phyloP scores from a whole-genome alignment of 371 early-diverging fungal species.

The Phascolomyces articulosus region DNA sequence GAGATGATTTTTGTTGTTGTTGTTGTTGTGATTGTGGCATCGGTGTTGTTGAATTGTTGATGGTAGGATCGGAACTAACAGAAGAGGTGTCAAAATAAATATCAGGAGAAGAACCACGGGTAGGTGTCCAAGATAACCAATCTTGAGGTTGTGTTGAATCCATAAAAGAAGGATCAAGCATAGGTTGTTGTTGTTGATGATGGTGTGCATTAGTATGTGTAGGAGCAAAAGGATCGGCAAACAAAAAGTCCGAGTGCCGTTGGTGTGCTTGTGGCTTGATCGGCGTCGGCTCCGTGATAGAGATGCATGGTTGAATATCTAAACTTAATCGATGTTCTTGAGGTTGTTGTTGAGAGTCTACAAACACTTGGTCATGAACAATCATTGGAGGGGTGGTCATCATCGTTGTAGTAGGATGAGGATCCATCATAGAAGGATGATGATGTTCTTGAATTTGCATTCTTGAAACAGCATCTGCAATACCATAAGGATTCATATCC shows the following conservation, averaged over 20 bases:
- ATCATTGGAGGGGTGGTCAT: too few relatives aligned
- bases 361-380: too few relatives aligned
- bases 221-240: conserved; percentile 20
- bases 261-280: conserved; percentile 9
- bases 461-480: neutral
- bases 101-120: conserved; percentile 15
- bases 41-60: neutral
- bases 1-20: conserved; percentile 4
- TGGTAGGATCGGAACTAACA: conserved; percentile 10
- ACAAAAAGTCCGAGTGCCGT: conserved; percentile 14
- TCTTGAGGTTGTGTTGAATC: neutral
- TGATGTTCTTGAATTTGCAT: conserved; percentile 1
- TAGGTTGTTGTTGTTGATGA: conserved; percentile 4
- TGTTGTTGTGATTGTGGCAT: neutral
- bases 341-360: neutral
- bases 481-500: neutral
- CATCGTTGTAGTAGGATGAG: too few relatives aligned
- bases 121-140: conserved; percentile 20
- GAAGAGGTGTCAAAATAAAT: conserved; percentile 15
- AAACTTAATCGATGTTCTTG: conserved; percentile 22
- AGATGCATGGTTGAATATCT: conserved; percentile 30
- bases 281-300: conserved; percentile 29
- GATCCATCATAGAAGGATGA: neutral
- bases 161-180: conserved; percentile 8
- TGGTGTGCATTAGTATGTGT: neutral